Percentiles rank a stretch among this genome's conserved stretches.
Conservation (phyloP, 192 early-diverging fungal species). For the Coemansia sp. region DNA sequence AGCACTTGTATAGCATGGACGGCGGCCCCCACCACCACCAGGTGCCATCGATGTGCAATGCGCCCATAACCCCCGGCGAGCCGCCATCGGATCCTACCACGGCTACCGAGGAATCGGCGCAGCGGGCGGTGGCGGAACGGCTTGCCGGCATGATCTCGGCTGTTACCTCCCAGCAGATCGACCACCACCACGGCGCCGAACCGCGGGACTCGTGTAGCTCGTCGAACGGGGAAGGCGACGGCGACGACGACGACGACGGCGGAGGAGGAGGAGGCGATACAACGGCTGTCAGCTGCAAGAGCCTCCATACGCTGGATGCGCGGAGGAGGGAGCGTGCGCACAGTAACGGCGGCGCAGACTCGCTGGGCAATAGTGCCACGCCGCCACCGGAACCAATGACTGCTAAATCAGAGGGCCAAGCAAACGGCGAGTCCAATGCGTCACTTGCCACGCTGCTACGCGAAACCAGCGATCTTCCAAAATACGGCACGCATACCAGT, state of each 20-base stretch:
- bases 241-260: no score
- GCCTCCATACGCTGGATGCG: not conserved
- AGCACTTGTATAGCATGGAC: not conserved
- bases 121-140: not conserved
- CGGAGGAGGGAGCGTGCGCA: no score
- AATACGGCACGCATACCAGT: no score
- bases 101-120: not conserved
- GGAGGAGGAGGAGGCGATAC: not conserved
- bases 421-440: slow-evolving; percentile 8
- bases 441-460: slow-evolving; percentile 24
- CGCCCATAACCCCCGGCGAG: not conserved
- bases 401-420: slow-evolving; percentile 1
- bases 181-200: no score
- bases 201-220: no score
- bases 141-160: not conserved
- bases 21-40: not conserved
- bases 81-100: not conserved
- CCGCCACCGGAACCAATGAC: slow-evolving; percentile 3
- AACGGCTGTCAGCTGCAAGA: slow-evolving; percentile 6
- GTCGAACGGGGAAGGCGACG: no score
- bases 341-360: no score
- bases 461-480: no score
- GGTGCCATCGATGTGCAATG: no score
- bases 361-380: no score
- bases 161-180: not conserved